Evolutionary conservation across 768 basidiomycete species (phyloP).

Genomic region (Pisolithus sp.): DNA sequence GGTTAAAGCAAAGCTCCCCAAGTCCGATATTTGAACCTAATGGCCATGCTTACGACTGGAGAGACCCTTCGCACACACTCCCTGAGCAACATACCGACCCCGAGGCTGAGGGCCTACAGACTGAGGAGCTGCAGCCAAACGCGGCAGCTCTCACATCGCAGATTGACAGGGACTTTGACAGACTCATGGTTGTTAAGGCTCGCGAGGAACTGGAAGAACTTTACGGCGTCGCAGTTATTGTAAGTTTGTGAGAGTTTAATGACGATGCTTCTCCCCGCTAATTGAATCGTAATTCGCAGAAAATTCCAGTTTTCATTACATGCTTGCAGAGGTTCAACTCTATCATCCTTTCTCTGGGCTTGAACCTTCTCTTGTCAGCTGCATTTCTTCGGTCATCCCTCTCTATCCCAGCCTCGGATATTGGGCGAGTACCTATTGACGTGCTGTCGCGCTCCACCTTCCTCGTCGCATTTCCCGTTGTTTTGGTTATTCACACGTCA

Average conservation of each 20-base stretch:
- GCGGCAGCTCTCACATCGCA: conserved; percentile 27
- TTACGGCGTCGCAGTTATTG: conserved; percentile 75
- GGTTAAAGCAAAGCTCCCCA: conserved; percentile 12
- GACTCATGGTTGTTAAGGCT: conserved; percentile 53
- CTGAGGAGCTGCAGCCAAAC: background rate
- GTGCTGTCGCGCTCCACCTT: conserved; percentile 30
- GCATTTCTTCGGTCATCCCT: conserved; percentile 55
- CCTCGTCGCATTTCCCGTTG: conserved; percentile 35
- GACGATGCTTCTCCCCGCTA: background rate
- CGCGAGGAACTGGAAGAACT: conserved; percentile 75
- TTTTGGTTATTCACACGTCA: conserved; percentile 44
- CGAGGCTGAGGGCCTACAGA: conserved; percentile 15
- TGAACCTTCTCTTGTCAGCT: conserved; percentile 45
- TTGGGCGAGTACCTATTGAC: conserved; percentile 10
- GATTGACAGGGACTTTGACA: conserved; percentile 62
- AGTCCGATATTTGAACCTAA: conserved; percentile 5
- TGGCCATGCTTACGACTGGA: conserved; percentile 8
- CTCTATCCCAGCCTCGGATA: conserved; percentile 23
- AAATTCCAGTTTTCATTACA: conserved; percentile 73
- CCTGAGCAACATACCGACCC: conserved; percentile 9
- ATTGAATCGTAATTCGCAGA: conserved; percentile 29
- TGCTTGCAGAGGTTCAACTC: conserved; percentile 73
- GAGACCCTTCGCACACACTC: conserved; percentile 3
- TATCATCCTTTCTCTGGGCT: conserved; percentile 62
- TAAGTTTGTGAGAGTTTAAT: conserved; percentile 33